Percentiles rank a stretch among this genome's conserved stretches.
Conservation (phyloP, 768 basidiomycete genomes). For the Lactifluus subvellereus region DNA sequence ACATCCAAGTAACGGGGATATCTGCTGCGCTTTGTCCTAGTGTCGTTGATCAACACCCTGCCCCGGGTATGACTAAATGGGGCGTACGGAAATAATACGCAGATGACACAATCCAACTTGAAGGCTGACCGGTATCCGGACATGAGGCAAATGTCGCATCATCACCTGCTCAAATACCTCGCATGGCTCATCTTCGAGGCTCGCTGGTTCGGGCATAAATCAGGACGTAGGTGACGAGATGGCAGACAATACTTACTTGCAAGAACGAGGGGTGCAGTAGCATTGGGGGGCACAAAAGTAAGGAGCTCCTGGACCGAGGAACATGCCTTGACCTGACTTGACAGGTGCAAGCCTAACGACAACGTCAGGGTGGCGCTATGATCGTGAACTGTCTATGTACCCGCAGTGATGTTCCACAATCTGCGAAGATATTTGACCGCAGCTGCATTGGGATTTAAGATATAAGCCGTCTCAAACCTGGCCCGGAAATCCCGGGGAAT, state of each 20-base stretch:
- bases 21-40: constrained; percentile 63
- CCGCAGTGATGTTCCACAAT: constrained; percentile 62
- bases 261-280: constrained; percentile 43
- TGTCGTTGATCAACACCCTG: constrained; percentile 15
- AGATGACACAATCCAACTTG: constrained; percentile 65
- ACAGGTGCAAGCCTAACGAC: constrained; percentile 17
- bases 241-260: constrained; percentile 41
- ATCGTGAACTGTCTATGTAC: constrained; percentile 31
- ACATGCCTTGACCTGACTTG: constrained; percentile 44
- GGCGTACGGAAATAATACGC: constrained; percentile 66
- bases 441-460: constrained; percentile 67
- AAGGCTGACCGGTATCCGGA: constrained; percentile 67
- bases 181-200: constrained; percentile 53
- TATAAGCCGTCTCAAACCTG: constrained; percentile 55
- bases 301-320: constrained; percentile 58
- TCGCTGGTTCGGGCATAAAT: constrained; percentile 36
- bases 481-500: constrained; percentile 63
- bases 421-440: constrained; percentile 71
- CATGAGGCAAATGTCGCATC: constrained; percentile 58
- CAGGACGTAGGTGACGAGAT: background rate
- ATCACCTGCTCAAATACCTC: constrained; percentile 56
- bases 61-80: background rate
- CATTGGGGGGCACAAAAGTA: constrained; percentile 47
- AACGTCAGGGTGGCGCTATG: background rate
- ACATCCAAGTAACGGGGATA: constrained; percentile 64